phyloP scores from a whole-genome alignment of 805 yeast species.

The Pichia nakasei region DNA sequence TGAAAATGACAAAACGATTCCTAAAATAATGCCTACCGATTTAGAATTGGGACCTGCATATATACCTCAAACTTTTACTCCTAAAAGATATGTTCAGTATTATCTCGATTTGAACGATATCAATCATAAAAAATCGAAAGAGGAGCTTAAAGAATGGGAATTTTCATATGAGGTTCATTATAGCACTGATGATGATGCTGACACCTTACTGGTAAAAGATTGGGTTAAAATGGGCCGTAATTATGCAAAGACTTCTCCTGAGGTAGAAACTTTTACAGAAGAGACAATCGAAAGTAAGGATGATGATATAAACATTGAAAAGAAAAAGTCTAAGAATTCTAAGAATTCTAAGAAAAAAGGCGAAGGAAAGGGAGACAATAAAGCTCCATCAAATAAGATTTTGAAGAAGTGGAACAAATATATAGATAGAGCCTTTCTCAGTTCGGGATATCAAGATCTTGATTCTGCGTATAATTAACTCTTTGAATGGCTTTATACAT shows the following conservation, averaged over 20 bases:
- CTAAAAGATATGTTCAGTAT: constrained; percentile 64
- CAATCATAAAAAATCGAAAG: constrained; percentile 10
- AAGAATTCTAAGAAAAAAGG: not conserved
- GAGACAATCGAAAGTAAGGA: not conserved
- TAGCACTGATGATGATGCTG: constrained; percentile 51
- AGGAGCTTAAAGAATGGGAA: constrained; percentile 32
- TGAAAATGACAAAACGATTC: constrained; percentile 51
- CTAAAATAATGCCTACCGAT: constrained; percentile 44
- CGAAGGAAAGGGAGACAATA: not conserved
- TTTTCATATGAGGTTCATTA: constrained; percentile 62
- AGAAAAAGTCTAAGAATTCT: not conserved
- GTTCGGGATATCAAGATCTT: constrained; percentile 52
- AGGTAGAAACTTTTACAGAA: not conserved
- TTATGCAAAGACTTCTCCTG: constrained; percentile 36
- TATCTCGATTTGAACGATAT: constrained; percentile 47
- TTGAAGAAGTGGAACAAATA: constrained; percentile 59
- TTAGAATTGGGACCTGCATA: constrained; percentile 69
- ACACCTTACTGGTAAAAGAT: constrained; percentile 47
- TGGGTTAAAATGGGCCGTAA: constrained; percentile 52
- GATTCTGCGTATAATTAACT: not conserved
- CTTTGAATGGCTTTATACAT: no score
- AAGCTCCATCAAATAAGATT: constrained; percentile 16
- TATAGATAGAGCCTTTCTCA: constrained; percentile 51
- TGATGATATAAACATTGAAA: constrained; percentile 2
- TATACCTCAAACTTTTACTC: constrained; percentile 60